Percentiles rank a stretch among this genome's conserved stretches.
Conservation (phyloP, 169 alveolate species). For the Plasmodium chabaudi region DNA sequence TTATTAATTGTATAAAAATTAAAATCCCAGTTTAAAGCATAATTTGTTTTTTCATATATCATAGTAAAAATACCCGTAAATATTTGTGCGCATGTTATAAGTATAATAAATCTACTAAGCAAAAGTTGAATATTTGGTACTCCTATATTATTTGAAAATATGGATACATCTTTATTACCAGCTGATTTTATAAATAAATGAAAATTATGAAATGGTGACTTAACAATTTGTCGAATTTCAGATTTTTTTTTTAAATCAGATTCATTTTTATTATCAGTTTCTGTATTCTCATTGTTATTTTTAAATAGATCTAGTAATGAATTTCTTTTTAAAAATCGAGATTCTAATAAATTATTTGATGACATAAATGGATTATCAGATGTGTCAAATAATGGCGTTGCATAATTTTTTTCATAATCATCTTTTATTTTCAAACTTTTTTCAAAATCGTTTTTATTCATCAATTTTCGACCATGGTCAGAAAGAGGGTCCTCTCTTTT, state of each 20-base stretch:
- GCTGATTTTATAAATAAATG: conserved; percentile 31
- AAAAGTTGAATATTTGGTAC: conserved; percentile 69
- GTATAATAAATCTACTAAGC: conserved; percentile 30
- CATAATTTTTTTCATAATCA: not conserved
- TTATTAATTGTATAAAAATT: conserved; percentile 46
- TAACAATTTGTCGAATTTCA: conserved; percentile 30
- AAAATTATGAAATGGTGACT: conserved; percentile 74
- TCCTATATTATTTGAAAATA: conserved; percentile 61
- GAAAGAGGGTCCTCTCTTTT: not conserved
- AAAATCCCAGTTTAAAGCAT: conserved; percentile 72
- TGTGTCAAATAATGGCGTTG: conserved; percentile 2
- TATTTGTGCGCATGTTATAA: conserved; percentile 41
- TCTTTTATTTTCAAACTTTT: too few relatives aligned
- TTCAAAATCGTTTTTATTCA: not conserved
- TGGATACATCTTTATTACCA: conserved; percentile 31
- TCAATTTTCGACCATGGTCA: not conserved
- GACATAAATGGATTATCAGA: conserved; percentile 4
- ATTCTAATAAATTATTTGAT: conserved; percentile 36
- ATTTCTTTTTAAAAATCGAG: conserved; percentile 10
- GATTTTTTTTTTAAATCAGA: conserved; percentile 29
- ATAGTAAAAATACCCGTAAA: conserved; percentile 61
- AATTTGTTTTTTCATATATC: conserved; percentile 54
- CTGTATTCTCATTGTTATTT: conserved; percentile 9
- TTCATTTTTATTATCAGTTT: conserved; percentile 17
- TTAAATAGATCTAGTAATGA: conserved; percentile 8